Base-by-base conservation (phyloP, 2,329 filamentous ascomycete species). In the Aspergillus arachidicola region DNA sequence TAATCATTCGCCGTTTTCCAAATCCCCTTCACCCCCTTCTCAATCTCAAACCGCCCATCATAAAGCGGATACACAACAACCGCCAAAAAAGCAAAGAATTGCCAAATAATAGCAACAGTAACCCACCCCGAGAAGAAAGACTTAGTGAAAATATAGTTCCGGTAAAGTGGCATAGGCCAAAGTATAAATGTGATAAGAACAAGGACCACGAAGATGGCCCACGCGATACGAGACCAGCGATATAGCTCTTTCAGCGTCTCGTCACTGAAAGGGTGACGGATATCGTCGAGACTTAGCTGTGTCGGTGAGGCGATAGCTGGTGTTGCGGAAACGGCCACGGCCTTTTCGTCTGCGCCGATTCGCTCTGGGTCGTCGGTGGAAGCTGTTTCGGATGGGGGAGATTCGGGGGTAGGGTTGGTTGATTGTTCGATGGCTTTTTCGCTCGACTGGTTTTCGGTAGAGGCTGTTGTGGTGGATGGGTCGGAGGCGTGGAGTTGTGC, bases 121-220 rank as follows among this genome's bases (percentile, higher is more conserved):
- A 78, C 75, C 82, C 82, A 84, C 0, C 80, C 79, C 1, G 73
- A 72, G 67, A 84, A 84, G 63, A 84, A 84, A 0, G 74, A 68
- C 66, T 77, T 78, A 0, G 77, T 82, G 64, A 84, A 85, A 45
- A 85, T 78, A 59, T 80, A 85, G 55, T 76, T 65, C 0, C 82
- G 78, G 65, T 85, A 84, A 6, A 85, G 73, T 26, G 83, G 82
- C 71, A 85, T 74, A 0, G 82, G 83, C 83, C 82, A 85, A 0
- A 78, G 66, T 12, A 85, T 67, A 30, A 83, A 79, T 0, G 83
- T 84, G 11, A 82, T 70, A 9, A 83, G 67, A 1, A 84, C 76
- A 55, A 82, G 76, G 38, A 79, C 70, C 1, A 80, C 68, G 55
- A 79, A 81, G 21, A 79, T 76, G 1, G 74, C 65, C 69, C 77